Conservation (phyloP, 148 eudicot species). For the Polygonum aviculare region DNA sequence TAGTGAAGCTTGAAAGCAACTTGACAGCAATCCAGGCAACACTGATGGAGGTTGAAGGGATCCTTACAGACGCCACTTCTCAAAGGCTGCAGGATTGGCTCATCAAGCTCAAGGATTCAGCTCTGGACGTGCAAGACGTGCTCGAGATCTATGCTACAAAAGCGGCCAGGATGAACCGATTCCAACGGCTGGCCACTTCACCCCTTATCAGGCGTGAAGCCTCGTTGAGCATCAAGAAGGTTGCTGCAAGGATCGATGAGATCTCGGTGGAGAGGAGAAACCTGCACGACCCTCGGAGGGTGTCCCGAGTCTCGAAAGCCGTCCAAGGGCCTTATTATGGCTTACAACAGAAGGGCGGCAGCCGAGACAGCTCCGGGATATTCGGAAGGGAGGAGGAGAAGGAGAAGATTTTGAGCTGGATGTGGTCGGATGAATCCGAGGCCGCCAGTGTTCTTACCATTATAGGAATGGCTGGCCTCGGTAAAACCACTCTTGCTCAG, state of each 20-base stretch:
- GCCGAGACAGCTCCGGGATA: constrained; percentile 7
- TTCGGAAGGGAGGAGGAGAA: constrained; percentile 26
- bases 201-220: background rate
- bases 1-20: constrained; percentile 7
- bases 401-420: background rate
- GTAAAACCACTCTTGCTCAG: constrained; percentile 7
- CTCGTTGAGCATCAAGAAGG: constrained; percentile 7
- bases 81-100: constrained; percentile 17
- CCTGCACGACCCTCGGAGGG: background rate
- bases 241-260: constrained; percentile 7
- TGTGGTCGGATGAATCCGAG: background rate
- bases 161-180: constrained; percentile 11
- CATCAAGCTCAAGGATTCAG: constrained; percentile 20
- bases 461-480: background rate
- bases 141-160: constrained; percentile 20
- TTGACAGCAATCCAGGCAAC: constrained; percentile 11
- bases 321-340: background rate
- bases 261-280: constrained; percentile 12
- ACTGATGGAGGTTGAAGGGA: constrained; percentile 19
- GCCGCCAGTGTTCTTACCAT: background rate
- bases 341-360: background rate
- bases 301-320: constrained; percentile 5
- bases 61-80: constrained; percentile 1
- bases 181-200: background rate
- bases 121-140: constrained; percentile 24